These are phyloP conservation scores for Yamadazyma jaroonii DNA, from an alignment of 1,139 yeast species.

Conservation along the genomic window DNA sequence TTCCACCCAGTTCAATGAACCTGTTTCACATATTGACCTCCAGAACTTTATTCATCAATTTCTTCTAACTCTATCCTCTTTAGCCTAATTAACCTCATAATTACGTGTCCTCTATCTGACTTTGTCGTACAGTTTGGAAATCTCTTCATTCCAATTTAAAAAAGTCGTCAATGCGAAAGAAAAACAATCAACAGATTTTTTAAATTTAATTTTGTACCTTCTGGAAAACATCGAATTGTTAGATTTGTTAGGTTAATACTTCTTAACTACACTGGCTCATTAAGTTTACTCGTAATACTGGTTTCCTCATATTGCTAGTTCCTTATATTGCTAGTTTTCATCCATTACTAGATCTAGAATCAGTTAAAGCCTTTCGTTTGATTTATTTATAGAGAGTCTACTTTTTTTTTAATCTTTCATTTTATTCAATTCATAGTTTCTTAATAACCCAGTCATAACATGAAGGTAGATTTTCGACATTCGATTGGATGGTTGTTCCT, in stretches of 20 bases:
- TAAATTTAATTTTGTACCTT: neutral
- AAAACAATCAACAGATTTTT: slow-evolving; percentile 1
- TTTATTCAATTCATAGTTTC: neutral
- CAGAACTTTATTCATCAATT: too few species aligned
- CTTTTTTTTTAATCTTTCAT: neutral
- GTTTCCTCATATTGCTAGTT: too few species aligned
- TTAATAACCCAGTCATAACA: neutral
- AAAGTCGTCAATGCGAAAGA: neutral
- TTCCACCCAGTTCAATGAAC: too few species aligned
- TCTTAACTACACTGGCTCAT: too few species aligned
- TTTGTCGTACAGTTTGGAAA: neutral
- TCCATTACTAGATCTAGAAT: neutral
- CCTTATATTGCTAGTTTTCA: too few species aligned
- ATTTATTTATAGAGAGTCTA: slow-evolving; percentile 1
- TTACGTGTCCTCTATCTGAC: too few species aligned
- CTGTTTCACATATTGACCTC: too few species aligned
- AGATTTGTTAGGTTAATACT: too few species aligned
- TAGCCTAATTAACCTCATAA: too few species aligned
- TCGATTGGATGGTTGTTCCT: neutral
- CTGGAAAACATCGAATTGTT: neutral
- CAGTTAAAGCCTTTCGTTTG: neutral
- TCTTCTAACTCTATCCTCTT: too few species aligned
- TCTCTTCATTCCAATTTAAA: neutral
- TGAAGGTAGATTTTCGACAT: slow-evolving; percentile 1
- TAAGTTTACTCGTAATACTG: too few species aligned